These are phyloP conservation scores for Salvia miltiorrhiza DNA, from an alignment of 257 asterid genomes.

Conservation along the genomic window DNA sequence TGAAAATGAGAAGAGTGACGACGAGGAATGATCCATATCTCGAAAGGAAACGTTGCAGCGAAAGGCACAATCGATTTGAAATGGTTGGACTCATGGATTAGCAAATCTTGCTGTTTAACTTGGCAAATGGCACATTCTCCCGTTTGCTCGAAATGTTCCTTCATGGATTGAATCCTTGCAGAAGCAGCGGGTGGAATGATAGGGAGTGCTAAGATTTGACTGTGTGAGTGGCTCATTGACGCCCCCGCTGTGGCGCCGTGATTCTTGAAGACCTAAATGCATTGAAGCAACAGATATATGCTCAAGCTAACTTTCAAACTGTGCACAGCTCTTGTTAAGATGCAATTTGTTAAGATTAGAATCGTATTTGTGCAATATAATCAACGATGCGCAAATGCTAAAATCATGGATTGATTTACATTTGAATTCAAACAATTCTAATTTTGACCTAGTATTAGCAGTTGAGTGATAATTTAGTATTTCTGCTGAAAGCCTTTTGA, in stretches of 20 bases:
- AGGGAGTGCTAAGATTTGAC: slow-evolving; percentile 91
- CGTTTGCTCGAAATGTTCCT: slow-evolving; percentile 54
- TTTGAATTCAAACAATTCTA: neutral
- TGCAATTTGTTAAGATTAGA: neutral
- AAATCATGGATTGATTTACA: neutral
- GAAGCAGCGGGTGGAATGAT: slow-evolving; percentile 70
- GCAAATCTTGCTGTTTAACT: slow-evolving; percentile 35
- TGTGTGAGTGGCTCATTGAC: slow-evolving; percentile 94
- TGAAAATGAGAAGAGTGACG: slow-evolving; percentile 78
- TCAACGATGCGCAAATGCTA: neutral
- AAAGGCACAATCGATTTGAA: slow-evolving; percentile 72
- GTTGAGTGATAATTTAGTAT: too few species aligned
- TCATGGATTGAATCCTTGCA: slow-evolving; percentile 65
- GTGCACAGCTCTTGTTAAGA: neutral
- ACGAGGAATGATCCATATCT: slow-evolving; percentile 90
- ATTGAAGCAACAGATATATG: neutral
- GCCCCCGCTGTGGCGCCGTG: slow-evolving; percentile 99
- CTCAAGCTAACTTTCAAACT: neutral
- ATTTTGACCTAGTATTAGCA: neutral
- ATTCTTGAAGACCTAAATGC: slow-evolving; percentile 78
- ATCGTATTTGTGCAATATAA: neutral
- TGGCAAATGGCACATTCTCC: slow-evolving; percentile 82
- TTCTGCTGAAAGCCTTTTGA: too few species aligned
- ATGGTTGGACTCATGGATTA: slow-evolving; percentile 59
- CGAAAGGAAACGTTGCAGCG: slow-evolving; percentile 84